Conservation (phyloP, 2,329 filamentous ascomycete genomes). For the Didymosphaeria variabile region DNA sequence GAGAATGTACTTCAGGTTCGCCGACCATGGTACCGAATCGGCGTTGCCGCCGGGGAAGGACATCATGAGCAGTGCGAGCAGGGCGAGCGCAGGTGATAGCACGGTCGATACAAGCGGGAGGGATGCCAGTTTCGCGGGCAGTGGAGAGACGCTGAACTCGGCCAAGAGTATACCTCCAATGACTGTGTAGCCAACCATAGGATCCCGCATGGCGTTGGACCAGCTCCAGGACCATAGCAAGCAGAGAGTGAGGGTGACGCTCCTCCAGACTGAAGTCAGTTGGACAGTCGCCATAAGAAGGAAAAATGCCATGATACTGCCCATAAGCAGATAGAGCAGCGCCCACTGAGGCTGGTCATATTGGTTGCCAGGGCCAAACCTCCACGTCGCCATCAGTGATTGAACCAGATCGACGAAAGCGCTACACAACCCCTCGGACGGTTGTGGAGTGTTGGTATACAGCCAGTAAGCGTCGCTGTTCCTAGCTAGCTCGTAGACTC, state of each 20-base stretch:
- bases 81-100: background rate
- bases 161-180: constrained; percentile 4
- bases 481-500: constrained; percentile 3
- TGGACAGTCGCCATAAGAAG: constrained; percentile 10
- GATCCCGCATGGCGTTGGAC: constrained; percentile 3
- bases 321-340: constrained; percentile 7
- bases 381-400: constrained; percentile 8
- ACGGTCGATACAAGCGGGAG: background rate
- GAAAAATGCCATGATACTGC: constrained; percentile 10
- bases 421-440: background rate
- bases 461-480: constrained; percentile 10
- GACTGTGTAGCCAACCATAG: constrained; percentile 8
- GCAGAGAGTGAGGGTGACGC: constrained; percentile 4
- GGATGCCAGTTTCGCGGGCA: background rate
- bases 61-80: background rate
- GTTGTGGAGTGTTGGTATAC: constrained; percentile 8
- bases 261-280: constrained; percentile 7
- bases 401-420: background rate
- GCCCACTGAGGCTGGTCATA: constrained; percentile 14
- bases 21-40: constrained; percentile 4
- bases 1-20: background rate
- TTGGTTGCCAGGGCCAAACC: background rate
- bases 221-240: constrained; percentile 7
- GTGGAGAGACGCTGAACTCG: constrained; percentile 5
- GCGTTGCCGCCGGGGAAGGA: constrained; percentile 1